Evolutionary conservation across 2,329 filamentous ascomycete genomes (phyloP), one percentile per base, ranked within the genome.

Genomic region (Herpotrichia juniperi): DNA sequence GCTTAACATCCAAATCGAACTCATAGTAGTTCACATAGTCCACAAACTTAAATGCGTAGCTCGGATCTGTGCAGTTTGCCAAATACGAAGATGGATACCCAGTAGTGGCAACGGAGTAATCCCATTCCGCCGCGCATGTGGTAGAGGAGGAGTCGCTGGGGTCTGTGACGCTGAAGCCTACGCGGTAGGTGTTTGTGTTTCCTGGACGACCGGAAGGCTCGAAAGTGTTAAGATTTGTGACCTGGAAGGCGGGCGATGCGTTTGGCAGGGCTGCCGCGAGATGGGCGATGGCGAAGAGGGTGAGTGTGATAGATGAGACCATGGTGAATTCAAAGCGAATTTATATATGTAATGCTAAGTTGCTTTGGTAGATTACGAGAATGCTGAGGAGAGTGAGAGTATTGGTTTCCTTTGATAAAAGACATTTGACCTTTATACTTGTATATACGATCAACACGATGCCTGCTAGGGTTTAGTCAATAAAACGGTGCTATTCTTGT

Each of bases 1-100:
- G 57, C 47, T 46, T 51, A 8, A 59, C 54, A 43, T 59, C 57
- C 11, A 59, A 51, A 21, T 32, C 40, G 24, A 59, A 59, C 31
- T 57, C 47, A 24, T 46, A 53, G 25, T 53, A 51, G 6, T 9
- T 28, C n/a, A 42, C 14, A 25, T 55, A 59, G 3, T 57, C 47
- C 4, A 51, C 34, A 26, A 59, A 51, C 19, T 55, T 57, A 47
- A 59, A 59, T 10, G 54, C 28, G 42, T 51, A 59, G 1, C 12
- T n/a, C 2, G 46, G 32, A 21, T 54, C 42, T 2, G 51, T 51
- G 26, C 57, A 59, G 19, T 51, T 51, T 4, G 22, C 16, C n/a
- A 19, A 22, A 35, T 48, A 53, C 2, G 37, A 24, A 6, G n/a
- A 26, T 3, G 54, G 51, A 25, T 53, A 57, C 10, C 57, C 57